Conservation (phyloP, 2,329 filamentous ascomycete species). For the Ophiocordyceps camponoti-leonardi region DNA sequence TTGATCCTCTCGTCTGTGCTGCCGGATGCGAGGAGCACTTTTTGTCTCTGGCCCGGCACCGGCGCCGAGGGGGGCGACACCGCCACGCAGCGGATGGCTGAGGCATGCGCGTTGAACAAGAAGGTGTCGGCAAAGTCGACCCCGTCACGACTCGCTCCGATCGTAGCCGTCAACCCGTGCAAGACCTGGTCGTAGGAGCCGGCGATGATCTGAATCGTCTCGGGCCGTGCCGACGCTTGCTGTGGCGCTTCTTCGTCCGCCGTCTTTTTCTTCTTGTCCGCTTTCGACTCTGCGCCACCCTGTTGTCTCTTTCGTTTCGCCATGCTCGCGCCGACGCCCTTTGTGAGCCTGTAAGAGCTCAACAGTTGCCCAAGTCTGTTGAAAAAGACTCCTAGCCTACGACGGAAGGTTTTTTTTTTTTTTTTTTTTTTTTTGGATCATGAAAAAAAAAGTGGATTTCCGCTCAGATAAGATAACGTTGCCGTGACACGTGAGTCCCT, state of each 20-base stretch:
- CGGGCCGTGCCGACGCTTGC: slow-evolving; percentile 6
- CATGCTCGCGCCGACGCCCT: slow-evolving; percentile 13
- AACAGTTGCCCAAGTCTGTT: background rate
- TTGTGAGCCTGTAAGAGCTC: background rate
- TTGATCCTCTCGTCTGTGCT: slow-evolving; percentile 91
- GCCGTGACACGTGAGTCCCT: background rate
- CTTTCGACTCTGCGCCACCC: slow-evolving; percentile 7
- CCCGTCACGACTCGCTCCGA: slow-evolving; percentile 22
- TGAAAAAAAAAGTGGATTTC: slow-evolving; percentile 3
- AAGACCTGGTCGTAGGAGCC: slow-evolving; percentile 90
- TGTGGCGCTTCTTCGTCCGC: background rate
- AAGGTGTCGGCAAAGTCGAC: slow-evolving; percentile 79
- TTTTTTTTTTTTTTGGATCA: too few relatives aligned
- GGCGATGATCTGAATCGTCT: slow-evolving; percentile 74
- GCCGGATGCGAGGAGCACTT: slow-evolving; percentile 78
- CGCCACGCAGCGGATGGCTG: slow-evolving; percentile 76
- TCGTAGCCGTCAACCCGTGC: slow-evolving; percentile 71
- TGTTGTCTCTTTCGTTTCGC: slow-evolving; percentile 31
- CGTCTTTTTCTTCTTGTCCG: slow-evolving; percentile 16
- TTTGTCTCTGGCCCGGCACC: slow-evolving; percentile 47
- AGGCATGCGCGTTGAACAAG: slow-evolving; percentile 84
- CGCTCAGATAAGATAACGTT: slow-evolving; percentile 1
- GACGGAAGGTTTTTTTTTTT: too few relatives aligned
- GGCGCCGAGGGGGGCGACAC: slow-evolving; percentile 58
- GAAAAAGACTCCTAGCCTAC: background rate